Evolutionary conservation across 2,329 filamentous ascomycete species (phyloP).

Genomic region (Cladophialophora psammophila): DNA sequence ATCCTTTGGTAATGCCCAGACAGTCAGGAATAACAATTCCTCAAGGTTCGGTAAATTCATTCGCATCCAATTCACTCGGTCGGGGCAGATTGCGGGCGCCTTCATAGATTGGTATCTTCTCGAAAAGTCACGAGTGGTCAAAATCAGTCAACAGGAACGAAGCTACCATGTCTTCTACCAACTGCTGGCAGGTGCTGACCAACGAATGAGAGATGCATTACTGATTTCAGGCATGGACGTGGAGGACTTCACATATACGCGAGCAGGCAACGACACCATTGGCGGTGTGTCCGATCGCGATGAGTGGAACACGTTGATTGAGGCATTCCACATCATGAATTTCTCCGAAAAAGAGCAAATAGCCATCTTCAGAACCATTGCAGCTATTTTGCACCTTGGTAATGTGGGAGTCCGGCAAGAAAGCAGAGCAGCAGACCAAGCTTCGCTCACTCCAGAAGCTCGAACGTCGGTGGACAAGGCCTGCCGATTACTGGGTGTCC

Average conservation of each 20-base stretch:
- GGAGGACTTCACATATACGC: slow-evolving; percentile 90
- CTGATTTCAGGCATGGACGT: slow-evolving; percentile 77
- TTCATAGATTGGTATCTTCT: slow-evolving; percentile 99
- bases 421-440: slow-evolving; percentile 89
- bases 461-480: slow-evolving; percentile 78
- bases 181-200: slow-evolving; percentile 82
- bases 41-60: slow-evolving; percentile 99
- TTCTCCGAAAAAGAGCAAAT: slow-evolving; percentile 85
- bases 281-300: slow-evolving; percentile 86
- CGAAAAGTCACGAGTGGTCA: slow-evolving; percentile 97
- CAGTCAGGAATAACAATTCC: slow-evolving; percentile 96
- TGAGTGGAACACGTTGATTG: slow-evolving; percentile 88
- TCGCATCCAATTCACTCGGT: slow-evolving; percentile 88
- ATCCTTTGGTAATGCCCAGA: slow-evolving; percentile 97
- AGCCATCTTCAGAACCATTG: slow-evolving; percentile 84
- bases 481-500: slow-evolving; percentile 83
- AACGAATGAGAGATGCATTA: slow-evolving; percentile 75
- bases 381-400: slow-evolving; percentile 89
- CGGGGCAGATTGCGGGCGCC: slow-evolving; percentile 89
- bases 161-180: slow-evolving; percentile 99
- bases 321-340: slow-evolving; percentile 93
- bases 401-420: slow-evolving; percentile 92
- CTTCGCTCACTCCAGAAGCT: slow-evolving; percentile 77
- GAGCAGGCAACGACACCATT: slow-evolving; percentile 89
- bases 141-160: slow-evolving; percentile 83